Base-by-base conservation (phyloP, 306 rosid species). In the Erythrophleum fordii region DNA sequence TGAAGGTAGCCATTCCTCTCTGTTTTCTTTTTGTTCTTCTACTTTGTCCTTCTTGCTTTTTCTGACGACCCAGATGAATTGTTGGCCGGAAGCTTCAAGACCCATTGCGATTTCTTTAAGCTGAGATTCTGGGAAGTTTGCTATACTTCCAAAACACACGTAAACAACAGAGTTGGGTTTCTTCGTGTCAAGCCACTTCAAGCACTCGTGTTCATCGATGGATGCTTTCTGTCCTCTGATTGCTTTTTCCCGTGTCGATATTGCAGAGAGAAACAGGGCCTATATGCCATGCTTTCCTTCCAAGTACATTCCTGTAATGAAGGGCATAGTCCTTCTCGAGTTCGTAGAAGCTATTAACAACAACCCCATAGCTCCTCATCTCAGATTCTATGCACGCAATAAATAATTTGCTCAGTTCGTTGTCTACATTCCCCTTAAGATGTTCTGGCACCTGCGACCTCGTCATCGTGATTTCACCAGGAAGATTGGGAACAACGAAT, bases 231-330 rank as follows among this genome's bases (percentile, higher is more conserved):
- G 18, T 52, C 77, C 84, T 41, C 74, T 72, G 6, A 14, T 51
- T 31, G 20, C 59, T 20, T 79, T 80, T 0, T 73, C 70, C 18
- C 58, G 44, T 1, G 3, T 72, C 62, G 3, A 4, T 35, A 11
- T 72, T 75, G 37, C 75, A 84, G 23, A 80, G 79, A 1, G 80
- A 80, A 0, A 89, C 18, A 0, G 88, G 90, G 28, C 93, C 93
- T 2, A 91, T 61, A 51, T 45, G 80, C 95, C 91, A 91, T 13
- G 81, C 72, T 64, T 73, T 91, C 42, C 59, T 39, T 61, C 91
- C 86, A 1, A 78, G 45, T 1, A 56, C 72, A 6, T 41, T 73
- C 28, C 67, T 75, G 25, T 74, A 85, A 74, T 78, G 35, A 59
- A 85, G 78, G 3, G 84, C 89, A 51, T 73, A 83, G 68, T 52